These are phyloP conservation scores for Suillus ampliporus DNA, from an alignment of 768 basidiomycete species.

Conservation along the genomic window DNA sequence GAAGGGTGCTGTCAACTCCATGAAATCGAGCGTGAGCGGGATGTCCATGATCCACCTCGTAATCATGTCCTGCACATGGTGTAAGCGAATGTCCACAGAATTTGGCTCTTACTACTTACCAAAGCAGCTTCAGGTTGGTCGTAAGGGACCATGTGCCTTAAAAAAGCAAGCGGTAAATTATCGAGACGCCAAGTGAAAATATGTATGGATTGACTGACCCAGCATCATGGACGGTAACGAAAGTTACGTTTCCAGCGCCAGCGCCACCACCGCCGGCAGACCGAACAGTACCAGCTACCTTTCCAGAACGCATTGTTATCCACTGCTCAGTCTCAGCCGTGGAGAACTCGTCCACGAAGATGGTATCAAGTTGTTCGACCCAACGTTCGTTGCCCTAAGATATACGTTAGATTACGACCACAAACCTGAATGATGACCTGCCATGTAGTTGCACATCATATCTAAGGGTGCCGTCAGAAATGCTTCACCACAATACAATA, in stretches of 20 bases:
- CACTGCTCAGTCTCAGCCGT: slow-evolving; percentile 57
- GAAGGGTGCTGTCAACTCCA: background rate
- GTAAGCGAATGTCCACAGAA: slow-evolving; percentile 6
- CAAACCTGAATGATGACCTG: slow-evolving; percentile 33
- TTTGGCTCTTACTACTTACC: slow-evolving; percentile 44
- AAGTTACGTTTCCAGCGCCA: slow-evolving; percentile 85
- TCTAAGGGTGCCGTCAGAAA: slow-evolving; percentile 47
- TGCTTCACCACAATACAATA: slow-evolving; percentile 1
- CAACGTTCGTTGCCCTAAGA: slow-evolving; percentile 79
- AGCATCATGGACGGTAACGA: slow-evolving; percentile 77
- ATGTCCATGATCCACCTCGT: slow-evolving; percentile 61
- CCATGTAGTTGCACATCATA: slow-evolving; percentile 88
- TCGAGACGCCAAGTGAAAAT: background rate
- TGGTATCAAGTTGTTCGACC: slow-evolving; percentile 66
- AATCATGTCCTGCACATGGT: slow-evolving; percentile 55
- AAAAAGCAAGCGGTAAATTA: slow-evolving; percentile 14
- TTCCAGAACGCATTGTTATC: slow-evolving; percentile 56
- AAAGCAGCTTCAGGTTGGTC: slow-evolving; percentile 90
- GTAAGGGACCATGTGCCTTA: slow-evolving; percentile 89
- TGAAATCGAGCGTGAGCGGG: slow-evolving; percentile 42
- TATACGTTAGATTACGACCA: slow-evolving; percentile 1
- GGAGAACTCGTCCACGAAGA: slow-evolving; percentile 66
- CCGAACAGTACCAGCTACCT: slow-evolving; percentile 69
- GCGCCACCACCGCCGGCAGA: slow-evolving; percentile 67
- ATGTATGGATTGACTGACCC: slow-evolving; percentile 57